Base-by-base conservation (phyloP, 2,329 filamentous ascomycete genomes). In the Hypoxylon sp. region DNA sequence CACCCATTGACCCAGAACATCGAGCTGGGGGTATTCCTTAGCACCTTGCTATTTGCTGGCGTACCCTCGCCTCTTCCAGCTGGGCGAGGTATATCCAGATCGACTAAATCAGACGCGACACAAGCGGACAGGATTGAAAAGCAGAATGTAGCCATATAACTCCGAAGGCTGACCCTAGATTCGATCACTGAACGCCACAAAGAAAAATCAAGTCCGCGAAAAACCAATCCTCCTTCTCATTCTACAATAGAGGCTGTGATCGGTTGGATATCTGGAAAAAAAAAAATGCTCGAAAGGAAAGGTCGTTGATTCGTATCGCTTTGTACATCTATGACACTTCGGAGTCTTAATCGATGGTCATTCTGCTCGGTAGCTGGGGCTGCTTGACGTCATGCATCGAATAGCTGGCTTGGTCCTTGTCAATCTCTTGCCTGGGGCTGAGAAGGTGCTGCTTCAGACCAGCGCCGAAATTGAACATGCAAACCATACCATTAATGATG, bases 401-500 rank as follows among this genome's bases (percentile, higher is more conserved):
- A 77, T 87, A 79, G 53, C 75, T 85, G 33, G 81, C 79, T 64
- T 88, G 86, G 30, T 84, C 82, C 80, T 88, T 88, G 79, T 89
- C 87, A 53, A 86, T 82, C 48, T 83, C 79, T 53, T 80, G 79
- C 56, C 78, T 79, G 44, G 79, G 78, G 6, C 77, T 84, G 77
- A 85, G 87, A 65, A 99, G 88, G 79, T 98, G 95, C 8, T 90
- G 90, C 84, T 97, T 98, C 67, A 99, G 85, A 7, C 96, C 96
- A 72, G 91, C 91, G 80, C 91, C 89, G 82, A 98, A 99, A 83
- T 98, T 98, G 80, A 87, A 84, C 81, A 94, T 95, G 86, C 95
- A 98, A 75, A 95, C 86, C 77, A 92, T 89, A 42, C 94, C 95
- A 74, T 97, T 95, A 79, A 88, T 82, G 75, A 99, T 98, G 66